phyloP scores from a whole-genome alignment of 2,329 filamentous ascomycete genomes.

The Colletotrichum sp. region DNA sequence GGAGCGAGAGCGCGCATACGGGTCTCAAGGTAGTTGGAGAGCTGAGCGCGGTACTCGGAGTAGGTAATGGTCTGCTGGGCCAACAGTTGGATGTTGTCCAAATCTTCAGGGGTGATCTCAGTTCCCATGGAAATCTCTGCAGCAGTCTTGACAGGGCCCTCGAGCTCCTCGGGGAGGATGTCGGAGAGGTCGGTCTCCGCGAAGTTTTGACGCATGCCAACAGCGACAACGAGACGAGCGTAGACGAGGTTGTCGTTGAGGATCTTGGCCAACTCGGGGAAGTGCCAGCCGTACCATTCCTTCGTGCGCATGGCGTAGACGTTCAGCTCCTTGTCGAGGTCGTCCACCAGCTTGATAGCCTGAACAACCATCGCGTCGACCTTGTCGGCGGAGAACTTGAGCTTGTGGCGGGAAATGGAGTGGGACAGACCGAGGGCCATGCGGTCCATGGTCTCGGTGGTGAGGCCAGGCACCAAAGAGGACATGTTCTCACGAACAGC shows the following conservation, averaged over 20 bases:
- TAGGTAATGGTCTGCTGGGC: slow-evolving; percentile 94
- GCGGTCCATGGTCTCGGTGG: slow-evolving; percentile 85
- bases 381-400: slow-evolving; percentile 98
- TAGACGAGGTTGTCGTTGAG: slow-evolving; percentile 97
- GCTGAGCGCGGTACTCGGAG: slow-evolving; percentile 86
- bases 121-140: slow-evolving; percentile 99
- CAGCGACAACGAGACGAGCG: slow-evolving; percentile 82
- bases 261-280: slow-evolving; percentile 97
- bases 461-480: slow-evolving; percentile 87
- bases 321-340: slow-evolving; percentile 98
- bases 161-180: slow-evolving; percentile 94
- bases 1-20: slow-evolving; percentile 98
- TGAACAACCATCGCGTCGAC: slow-evolving; percentile 99
- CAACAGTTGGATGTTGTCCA: slow-evolving; percentile 89
- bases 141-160: slow-evolving; percentile 87
- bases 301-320: slow-evolving; percentile 99
- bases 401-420: slow-evolving; percentile 94
- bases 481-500: slow-evolving; percentile 91
- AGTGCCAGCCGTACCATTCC: slow-evolving; percentile 99
- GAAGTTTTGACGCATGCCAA: slow-evolving; percentile 88
- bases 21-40: slow-evolving; percentile 86
- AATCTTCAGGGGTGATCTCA: slow-evolving; percentile 90
- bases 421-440: slow-evolving; percentile 97
- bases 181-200: slow-evolving; percentile 81
- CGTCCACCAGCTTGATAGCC: slow-evolving; percentile 90